Evolutionary conservation across 768 basidiomycete genomes (phyloP), one percentile per base, ranked within the genome.

Genomic region (Russula earlei): DNA sequence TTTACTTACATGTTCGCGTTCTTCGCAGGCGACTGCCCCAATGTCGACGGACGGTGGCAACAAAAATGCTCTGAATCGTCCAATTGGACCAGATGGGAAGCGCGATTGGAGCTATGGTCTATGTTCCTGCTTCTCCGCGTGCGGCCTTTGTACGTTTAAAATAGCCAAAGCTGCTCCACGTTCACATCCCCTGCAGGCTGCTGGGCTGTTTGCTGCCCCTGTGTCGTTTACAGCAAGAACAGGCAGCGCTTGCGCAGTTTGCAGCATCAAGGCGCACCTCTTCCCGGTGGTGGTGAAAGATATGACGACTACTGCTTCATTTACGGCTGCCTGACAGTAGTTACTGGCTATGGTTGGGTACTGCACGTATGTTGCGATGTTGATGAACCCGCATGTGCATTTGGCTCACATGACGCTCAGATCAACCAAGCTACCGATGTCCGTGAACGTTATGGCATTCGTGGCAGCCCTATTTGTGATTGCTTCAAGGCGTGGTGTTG

Each of bases 241-340:
- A 75, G 71, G 60, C 65, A 65, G 19, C 75, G 76, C 52, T 63
- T 69, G 37, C 70, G 71, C 19, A 68, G 73, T 53, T 64, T 78
- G 40, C 60, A 67, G 22, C 34, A 37, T 1, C 62, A 71, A 17
- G 76, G 74, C 34, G 59, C 54, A 10, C 69, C 73, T 20, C 70
- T 75, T 54, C 72, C 70, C 5, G 64, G 68, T 22, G 67, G 67
- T 15, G 74, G 73, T 9, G 71, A 73, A 2, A 58, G 56, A 45
- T 73, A 66, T 62, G 60, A 48, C 29, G 53, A 62, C 10, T 70
- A 75, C 54, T 78, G 77, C 62, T 62, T 63, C 48, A 41, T 76
- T 5, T 69, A 76, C 45, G 67, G 65, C n/a, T 56, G 56, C 27
- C 55, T 76, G 2, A 47, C 48, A 0, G 3, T 63, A 42, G 70